Evolutionary conservation across 2,329 filamentous ascomycete species (phyloP), one percentile per base, ranked within the genome.

Genomic region (Alternaria hordeiaustralica): DNA sequence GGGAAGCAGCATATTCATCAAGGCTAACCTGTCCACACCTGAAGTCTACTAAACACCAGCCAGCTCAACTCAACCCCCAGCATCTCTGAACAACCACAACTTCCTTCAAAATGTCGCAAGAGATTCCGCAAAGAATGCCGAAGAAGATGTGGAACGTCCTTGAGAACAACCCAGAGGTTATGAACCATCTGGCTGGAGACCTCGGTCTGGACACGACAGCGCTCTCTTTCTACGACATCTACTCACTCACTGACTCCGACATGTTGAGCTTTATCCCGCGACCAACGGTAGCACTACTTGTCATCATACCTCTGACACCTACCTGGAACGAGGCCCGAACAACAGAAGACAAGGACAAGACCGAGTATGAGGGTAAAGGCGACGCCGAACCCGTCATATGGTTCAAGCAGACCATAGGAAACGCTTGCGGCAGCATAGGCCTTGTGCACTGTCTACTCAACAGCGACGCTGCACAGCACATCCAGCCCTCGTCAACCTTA

Each of bases 371-470:
- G 5, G 82, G 82, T 10, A 81, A 71, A 20, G 86, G 86, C 21
- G 73, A 79, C 0, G 67, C 79, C 2, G 86, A 88, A 61, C 85
- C 86, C 0, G 82, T 88, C 5, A 76, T 88, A 21, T 89, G 87
- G 86, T 87, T 87, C 74, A 83, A 82, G 63, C 87, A 89, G 68
- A 88, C 85, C 2, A 88, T 88, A 60, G 82, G 84, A 15, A 80
- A 89, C 69, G 85, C 86, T 0, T 89, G 87, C 68, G 87, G 87
- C 0, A 78, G 85, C n/a, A 88, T 89, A 63, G 86, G 84, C 2
- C 74, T 88, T 2, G 75, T 89, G 3, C 87, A 89, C 71, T 81
- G 82, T 63, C 68, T 88, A 21, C 78, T 82, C 51, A 89, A 89
- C 70, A 82, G 84, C 15, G 75, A 79, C 3, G 82, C 81, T 4